Base-by-base conservation (phyloP, 352 stramenopile genomes). In the Plasmopara muralis region DNA sequence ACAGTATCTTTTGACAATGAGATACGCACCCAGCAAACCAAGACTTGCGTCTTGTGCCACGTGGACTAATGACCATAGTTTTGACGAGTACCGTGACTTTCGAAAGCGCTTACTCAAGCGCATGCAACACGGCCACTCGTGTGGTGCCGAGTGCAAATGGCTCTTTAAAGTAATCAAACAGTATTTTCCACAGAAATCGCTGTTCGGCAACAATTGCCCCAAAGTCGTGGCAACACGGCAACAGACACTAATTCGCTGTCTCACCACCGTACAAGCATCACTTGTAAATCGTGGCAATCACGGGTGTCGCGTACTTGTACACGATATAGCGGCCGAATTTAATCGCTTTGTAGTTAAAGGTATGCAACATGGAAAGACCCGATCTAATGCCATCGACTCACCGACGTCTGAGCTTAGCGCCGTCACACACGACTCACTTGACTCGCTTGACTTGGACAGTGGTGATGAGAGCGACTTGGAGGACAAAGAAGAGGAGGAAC, bases 121-220 rank as follows among this genome's bases (percentile, higher is more conserved):
- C 29, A 54, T 87, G 57, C 54, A 74, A 37, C 68, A 69, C 34
- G 78, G 75, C 40, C 78, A 89, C 53, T 63, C 53, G 34, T 89
- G 75, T 52, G 62, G 61, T 35, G 71, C 75, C 42, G 73, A 87
- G 47, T 89, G 78, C 64, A 68, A 64, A 35, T 89, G 67, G 69
- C 57, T 89, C 18, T 80, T 82, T 61, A 75, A 69, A 38, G 77
- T 84, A 41, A 50, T 84, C 12, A 76, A 77, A 43, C 63, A 75
- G 49, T 77, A 80, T 49, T 89, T 87, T 49, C 78, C 78, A 12
- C 67, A 77, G 50, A 60, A 58, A 33, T 66, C 53, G n/a, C 47
- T 77, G 5, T 65, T 81, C 20, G 55, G 61, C 53, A 60, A 70
- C 53, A 63, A 65, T 34, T 70, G 55, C 45, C 63, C 62, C 46